Evolutionary conservation across 2,329 filamentous ascomycete genomes (phyloP), one percentile per base, ranked within the genome.

Genomic region (Stromatinia cepivora): DNA sequence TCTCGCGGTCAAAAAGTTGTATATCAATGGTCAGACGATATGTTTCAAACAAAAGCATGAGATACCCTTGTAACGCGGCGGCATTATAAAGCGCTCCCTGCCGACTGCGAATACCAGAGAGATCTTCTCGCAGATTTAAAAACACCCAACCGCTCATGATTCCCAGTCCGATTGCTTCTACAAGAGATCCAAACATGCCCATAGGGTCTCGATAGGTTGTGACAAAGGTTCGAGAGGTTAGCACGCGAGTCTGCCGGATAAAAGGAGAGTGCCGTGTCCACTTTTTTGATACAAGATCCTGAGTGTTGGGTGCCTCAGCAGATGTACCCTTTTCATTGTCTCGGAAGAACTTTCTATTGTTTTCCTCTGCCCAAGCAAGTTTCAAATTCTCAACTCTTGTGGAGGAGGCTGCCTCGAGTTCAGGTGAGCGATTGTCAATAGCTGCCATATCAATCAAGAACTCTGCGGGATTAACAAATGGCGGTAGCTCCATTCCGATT

Each of bases 391-490:
- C 81, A 0, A 93, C 88, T 11, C 90, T 84, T 1, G 82, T 80
- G 20, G 82, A 82, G 0, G 87, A 90, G 48, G 84, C 82, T 20
- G 80, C 79, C 75, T 94, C 91, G 5, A 89, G 80, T 73, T 91
- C 88, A 0, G 86, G 83, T 0, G 87, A 89, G 7, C 92, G 85
- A 74, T 88, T 92, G 75, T 94, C 91, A 15, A 93, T 82, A 8
- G 91, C 91, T 1, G 91, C 88, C 45, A 92, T 82, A 73, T 94
- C 91, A 68, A 94, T 90, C 63, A 93, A 79, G 75, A 89, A 90
- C 73, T 94, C 91, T 2, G 91, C 91, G 0, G 92, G 91, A 73
- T 94, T 94, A 58, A 92, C 90, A 74, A 92, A 93, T 0, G 87
- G 81, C 0, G 90, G 91, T 57, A 92, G 80, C 17, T 85, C 80